Conservation (phyloP, 2,329 filamentous ascomycete genomes). For the Trichocomaceae sp. region DNA sequence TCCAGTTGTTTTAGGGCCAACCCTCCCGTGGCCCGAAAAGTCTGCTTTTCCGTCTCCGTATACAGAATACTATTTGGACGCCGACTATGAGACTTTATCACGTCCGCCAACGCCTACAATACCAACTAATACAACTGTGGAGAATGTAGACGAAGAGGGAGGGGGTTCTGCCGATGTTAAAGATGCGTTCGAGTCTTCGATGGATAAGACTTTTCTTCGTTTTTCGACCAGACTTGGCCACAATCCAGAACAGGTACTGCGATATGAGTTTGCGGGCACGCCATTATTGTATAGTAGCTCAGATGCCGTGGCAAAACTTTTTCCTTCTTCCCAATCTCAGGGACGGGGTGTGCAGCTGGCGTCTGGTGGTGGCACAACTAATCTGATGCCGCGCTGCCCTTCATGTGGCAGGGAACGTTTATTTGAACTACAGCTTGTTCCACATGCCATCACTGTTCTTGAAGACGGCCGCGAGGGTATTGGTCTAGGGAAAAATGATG, state of each 20-base stretch:
- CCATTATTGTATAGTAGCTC: conserved; percentile 74
- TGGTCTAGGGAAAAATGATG: conserved; percentile 56
- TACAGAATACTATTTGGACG: conserved; percentile 74
- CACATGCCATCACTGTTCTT: conserved; percentile 80
- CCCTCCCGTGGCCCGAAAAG: conserved; percentile 69
- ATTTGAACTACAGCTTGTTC: conserved; percentile 89
- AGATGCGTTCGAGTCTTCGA: conserved; percentile 67
- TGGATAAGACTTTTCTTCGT: conserved; percentile 71
- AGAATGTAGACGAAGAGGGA: conserved; percentile 33
- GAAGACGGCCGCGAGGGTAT: conserved; percentile 61
- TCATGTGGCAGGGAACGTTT: conserved; percentile 68
- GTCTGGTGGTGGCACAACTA: conserved; percentile 14
- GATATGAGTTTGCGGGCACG: conserved; percentile 67
- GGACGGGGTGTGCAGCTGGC: conserved; percentile 2
- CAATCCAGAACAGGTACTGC: conserved; percentile 75
- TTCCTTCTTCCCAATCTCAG: conserved; percentile 32
- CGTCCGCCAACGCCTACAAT: conserved; percentile 44
- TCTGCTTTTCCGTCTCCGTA: conserved; percentile 63
- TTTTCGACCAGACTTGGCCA: conserved; percentile 72
- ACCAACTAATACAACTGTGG: conserved; percentile 42
- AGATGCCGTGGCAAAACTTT: conserved; percentile 64
- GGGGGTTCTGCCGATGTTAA: conserved; percentile 44
- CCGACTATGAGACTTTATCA: conserved; percentile 83
- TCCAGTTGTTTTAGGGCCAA: conserved; percentile 36
- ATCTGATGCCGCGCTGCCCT: conserved; percentile 64